These are phyloP conservation scores for Chaetomiaceae sp. DNA, from an alignment of 2,329 filamentous ascomycete species.

Conservation along the genomic window DNA sequence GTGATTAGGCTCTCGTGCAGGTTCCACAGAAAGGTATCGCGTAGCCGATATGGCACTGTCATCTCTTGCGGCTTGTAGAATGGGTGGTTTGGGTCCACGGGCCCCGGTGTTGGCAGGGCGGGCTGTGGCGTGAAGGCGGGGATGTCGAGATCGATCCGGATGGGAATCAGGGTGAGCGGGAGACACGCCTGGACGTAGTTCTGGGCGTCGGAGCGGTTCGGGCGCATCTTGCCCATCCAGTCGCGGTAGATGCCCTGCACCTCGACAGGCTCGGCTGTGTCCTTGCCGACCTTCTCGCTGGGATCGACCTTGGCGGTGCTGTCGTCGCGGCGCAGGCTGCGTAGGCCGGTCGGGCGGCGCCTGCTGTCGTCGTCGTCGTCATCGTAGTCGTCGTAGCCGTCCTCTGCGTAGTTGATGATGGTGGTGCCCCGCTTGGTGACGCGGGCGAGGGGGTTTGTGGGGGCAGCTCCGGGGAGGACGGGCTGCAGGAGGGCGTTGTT, in stretches of 20 bases:
- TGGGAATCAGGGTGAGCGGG: conserved; percentile 86
- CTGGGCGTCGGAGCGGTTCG: conserved; percentile 53
- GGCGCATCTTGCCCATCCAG: conserved; percentile 77
- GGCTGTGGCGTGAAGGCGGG: conserved; percentile 66
- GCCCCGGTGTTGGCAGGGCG: conserved; percentile 59
- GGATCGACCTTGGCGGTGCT: conserved; percentile 57
- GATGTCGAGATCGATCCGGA: conserved; percentile 92
- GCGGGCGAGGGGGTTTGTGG: conserved; percentile 63
- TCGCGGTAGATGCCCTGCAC: conserved; percentile 90
- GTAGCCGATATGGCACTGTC: conserved; percentile 79
- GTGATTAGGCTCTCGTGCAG: conserved; percentile 91
- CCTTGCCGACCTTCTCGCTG: conserved; percentile 76
- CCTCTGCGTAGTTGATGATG: conserved; percentile 96
- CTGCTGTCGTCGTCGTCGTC: conserved; percentile 71
- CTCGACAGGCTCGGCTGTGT: conserved; percentile 71
- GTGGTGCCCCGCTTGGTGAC: conserved; percentile 97
- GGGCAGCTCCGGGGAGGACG: conserved; percentile 65
- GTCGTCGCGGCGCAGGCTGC: conserved; percentile 77
- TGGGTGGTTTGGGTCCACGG: conserved; percentile 67
- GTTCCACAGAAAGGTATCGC: conserved; percentile 98
- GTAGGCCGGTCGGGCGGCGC: conserved; percentile 75
- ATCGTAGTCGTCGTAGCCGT: conserved; percentile 78
- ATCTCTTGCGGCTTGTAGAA: conserved; percentile 75
- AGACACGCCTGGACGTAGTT: conserved; percentile 65
- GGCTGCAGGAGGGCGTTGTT: conserved; percentile 88